Conservation (phyloP, 257 asterid genomes). For the Fraxinus americana region DNA sequence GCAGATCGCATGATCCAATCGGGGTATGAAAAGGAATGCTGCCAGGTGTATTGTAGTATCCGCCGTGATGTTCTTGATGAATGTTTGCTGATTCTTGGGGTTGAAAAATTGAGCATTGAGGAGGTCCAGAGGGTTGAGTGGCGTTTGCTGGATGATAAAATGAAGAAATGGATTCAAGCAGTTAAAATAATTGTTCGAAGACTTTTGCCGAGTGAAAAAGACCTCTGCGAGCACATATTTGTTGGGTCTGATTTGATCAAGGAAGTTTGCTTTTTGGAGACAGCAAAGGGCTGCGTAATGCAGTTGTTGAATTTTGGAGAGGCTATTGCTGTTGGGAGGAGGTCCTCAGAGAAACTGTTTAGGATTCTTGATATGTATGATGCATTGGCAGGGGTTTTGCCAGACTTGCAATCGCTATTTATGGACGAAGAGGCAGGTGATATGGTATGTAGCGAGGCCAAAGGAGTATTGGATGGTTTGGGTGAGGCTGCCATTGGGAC, state of each 20-base stretch:
- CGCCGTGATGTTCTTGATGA: slow-evolving; percentile 87
- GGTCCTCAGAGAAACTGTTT: slow-evolving; percentile 86
- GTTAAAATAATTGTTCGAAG: slow-evolving; percentile 75
- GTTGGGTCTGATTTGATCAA: slow-evolving; percentile 67
- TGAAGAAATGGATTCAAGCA: slow-evolving; percentile 92
- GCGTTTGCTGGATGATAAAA: slow-evolving; percentile 76
- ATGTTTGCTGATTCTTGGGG: slow-evolving; percentile 71
- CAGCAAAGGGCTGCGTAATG: slow-evolving; percentile 90
- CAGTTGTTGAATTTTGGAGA: slow-evolving; percentile 93
- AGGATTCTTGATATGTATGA: slow-evolving; percentile 92
- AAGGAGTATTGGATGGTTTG: slow-evolving; percentile 72
- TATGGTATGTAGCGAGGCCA: slow-evolving; percentile 80
- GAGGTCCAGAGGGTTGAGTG: slow-evolving; percentile 93
- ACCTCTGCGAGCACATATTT: slow-evolving; percentile 71
- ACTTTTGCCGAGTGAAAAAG: slow-evolving; percentile 67
- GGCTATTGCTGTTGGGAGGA: slow-evolving; percentile 84
- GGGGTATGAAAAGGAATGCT: slow-evolving; percentile 92
- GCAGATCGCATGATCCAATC: slow-evolving; percentile 87
- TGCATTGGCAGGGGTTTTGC: slow-evolving; percentile 61
- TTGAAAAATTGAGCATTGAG: slow-evolving; percentile 88
- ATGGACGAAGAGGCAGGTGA: slow-evolving; percentile 78
- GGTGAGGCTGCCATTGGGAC: slow-evolving; percentile 93
- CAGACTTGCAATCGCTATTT: slow-evolving; percentile 61
- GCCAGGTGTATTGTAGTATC: slow-evolving; percentile 79
- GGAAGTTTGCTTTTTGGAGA: slow-evolving; percentile 84